Percentiles rank a stretch among this genome's conserved stretches.
These are phyloP conservation scores for Rozella allomycis DNA, from an alignment of 371 early-diverging fungal species.

Conservation along the genomic window DNA sequence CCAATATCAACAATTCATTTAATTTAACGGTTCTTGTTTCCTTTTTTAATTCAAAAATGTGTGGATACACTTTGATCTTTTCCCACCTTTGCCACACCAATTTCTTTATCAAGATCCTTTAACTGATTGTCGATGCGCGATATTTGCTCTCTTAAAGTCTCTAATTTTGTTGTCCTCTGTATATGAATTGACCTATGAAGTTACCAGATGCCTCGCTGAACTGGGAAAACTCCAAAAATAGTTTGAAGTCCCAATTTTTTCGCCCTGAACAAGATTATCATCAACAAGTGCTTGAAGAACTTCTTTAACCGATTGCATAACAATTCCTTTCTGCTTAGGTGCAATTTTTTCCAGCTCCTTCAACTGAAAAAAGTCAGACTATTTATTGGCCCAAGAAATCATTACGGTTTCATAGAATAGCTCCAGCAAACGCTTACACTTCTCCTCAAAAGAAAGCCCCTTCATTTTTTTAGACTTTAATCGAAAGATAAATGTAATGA, in stretches of 20 bases:
- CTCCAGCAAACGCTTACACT: constrained; percentile 46
- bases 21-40: too few relatives aligned
- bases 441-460: constrained; percentile 51
- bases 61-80: background rate
- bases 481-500: too few relatives aligned
- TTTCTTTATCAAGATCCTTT: constrained; percentile 12
- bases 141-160: constrained; percentile 8
- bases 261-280: constrained; percentile 61
- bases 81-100: constrained; percentile 3
- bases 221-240: constrained; percentile 84
- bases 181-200: constrained; percentile 1
- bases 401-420: constrained; percentile 55
- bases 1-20: too few relatives aligned
- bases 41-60: background rate
- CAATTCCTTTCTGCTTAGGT: constrained; percentile 65
- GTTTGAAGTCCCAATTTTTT: constrained; percentile 78
- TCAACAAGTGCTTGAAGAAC: constrained; percentile 69
- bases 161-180: constrained; percentile 4
- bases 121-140: constrained; percentile 2
- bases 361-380: constrained; percentile 36
- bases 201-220: constrained; percentile 17
- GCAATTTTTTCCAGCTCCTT: constrained; percentile 82
- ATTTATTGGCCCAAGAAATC: background rate
- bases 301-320: constrained; percentile 67
- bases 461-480: constrained; percentile 8